A percentile compares a stretch with the other conserved stretches of the same genome.
Conservation (phyloP, 441 rosid genomes). For the Arabidopsis lyrata region DNA sequence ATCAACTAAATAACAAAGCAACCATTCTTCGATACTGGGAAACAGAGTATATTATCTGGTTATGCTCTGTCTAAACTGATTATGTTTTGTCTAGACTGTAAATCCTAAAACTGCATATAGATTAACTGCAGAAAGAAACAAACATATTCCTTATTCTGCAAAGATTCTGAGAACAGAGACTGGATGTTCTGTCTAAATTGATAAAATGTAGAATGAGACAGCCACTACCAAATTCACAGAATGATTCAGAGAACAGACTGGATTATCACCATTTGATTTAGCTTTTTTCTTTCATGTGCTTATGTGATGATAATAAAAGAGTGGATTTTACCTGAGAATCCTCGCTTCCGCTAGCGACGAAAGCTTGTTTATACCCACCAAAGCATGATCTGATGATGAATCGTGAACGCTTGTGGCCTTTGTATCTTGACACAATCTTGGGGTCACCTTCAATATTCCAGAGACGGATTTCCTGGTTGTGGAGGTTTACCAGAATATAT, state of each 20-base stretch:
- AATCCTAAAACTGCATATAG: not conserved
- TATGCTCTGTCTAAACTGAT: not conserved
- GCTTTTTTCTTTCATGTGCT: not conserved
- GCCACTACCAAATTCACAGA: not conserved
- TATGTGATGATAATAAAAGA: not conserved
- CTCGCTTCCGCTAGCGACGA: slow-evolving; percentile 83
- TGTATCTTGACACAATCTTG: slow-evolving; percentile 62
- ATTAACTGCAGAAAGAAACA: slow-evolving; percentile 2
- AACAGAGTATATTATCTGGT: not conserved
- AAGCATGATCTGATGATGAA: slow-evolving; percentile 79
- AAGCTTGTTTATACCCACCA: slow-evolving; percentile 70
- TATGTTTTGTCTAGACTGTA: not conserved
- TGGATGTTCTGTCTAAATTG: not conserved
- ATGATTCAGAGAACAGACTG: slow-evolving; percentile 10
- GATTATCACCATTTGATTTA: not conserved
- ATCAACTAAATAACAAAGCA: not conserved
- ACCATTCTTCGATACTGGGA: not conserved
- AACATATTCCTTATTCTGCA: not conserved
- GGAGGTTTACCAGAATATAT: slow-evolving; percentile 65
- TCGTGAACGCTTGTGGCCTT: slow-evolving; percentile 71
- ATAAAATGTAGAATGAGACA: not conserved
- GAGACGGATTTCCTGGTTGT: slow-evolving; percentile 75
- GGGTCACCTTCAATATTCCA: slow-evolving; percentile 73
- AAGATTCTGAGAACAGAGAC: not conserved
- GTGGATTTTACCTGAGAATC: slow-evolving; percentile 65